Base-by-base conservation (phyloP, 805 yeast species). In the Clavispora vitiphila region DNA sequence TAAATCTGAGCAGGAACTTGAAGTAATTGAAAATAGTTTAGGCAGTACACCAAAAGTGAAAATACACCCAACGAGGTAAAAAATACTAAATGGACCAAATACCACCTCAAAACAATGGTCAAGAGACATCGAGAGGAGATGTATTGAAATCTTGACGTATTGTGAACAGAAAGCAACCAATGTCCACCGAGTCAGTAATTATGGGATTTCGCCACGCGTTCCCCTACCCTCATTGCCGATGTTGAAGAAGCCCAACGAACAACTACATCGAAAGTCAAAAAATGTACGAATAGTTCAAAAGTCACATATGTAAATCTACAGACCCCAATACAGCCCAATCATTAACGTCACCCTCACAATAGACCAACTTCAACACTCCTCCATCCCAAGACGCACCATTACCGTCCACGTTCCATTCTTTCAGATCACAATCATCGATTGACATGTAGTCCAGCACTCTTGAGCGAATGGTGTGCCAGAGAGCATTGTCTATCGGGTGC, bases 311-410 rank as follows among this genome's bases (percentile, higher is more conserved):
- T 34, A 70, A 52, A 46, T 68, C 74, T 6, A 71, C 74, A 32
- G 69, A 67, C 2, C 88, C 91, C 44, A 84, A 63, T 1, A 74
- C 74, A 31, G 72, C 65, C 95, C 95, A 85, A 41, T 80, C 76
- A 35, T 69, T 74, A 5, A 80, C 80, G 4, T 83, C 86, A 0
- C 91, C 91, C 50, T 78, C 83, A 54, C 89, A 82, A 15, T 69
- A 68, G 6, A 85, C 86, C 40, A 85, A 71, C 49, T 81, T 77
- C 19, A 82, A 67, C 7, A 83, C 81, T 2, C 87, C 86, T 7
- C 82, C 78, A 35, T 71, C 74, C 93, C 93, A 85, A 3, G 78
- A 77, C 20, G 76, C 55, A 37, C 58, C 65, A 40, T 55, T 62
- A 38, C 61, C 65, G 3, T 41, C 46, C 37, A 57, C 43, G 19